Evolutionary conservation across 2,329 filamentous ascomycete species (phyloP), one percentile per base, ranked within the genome.

Genomic region (Pyrenochaeta sp.): DNA sequence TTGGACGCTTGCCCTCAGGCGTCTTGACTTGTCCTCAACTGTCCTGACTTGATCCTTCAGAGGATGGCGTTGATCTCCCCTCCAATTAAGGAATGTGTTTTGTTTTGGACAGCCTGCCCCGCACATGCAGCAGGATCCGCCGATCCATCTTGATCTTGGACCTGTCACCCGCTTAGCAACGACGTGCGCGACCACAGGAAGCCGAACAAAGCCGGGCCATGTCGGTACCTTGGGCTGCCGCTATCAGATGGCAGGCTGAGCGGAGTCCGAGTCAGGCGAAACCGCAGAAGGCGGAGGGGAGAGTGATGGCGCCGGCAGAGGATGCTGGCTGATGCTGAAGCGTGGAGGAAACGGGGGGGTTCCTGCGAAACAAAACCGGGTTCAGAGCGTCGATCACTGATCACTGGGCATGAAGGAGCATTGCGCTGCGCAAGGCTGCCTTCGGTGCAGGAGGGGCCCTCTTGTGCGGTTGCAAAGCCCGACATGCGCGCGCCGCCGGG

Each of bases 381-480:
- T 24, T 34, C 14, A 34, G 45, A 39, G 29, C 28, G 46, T 37
- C 38, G 40, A 46, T 42, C 32, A 43, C 24, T 28, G 40, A 46
- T 42, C 32, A 43, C 24, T 28, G 35, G 21, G 36, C 26, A 38
- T 55, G 51, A 55, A 52, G 53, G 48, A 24, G 35, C 41, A 49
- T 14, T 22, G 51, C 45, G 42, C 10, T 31, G 37, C 21, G 48
- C 42, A 26, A 47, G 45, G 40, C 39, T 48, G 51, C 23, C n/a
- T n/a, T n/a, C n/a, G n/a, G n/a, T 34, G 43, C 38, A 19, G 48
- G 20, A n/a, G n/a, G n/a, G n/a, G n/a, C n/a, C n/a, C n/a, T n/a
- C n/a, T n/a, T n/a, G n/a, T n/a, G n/a, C n/a, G n/a, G n/a, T n/a
- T n/a, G n/a, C n/a, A n/a, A n/a, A n/a, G n/a, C n/a, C n/a, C n/a